Conservation (phyloP, 1,139 yeast species). For the Meyerozyma carpophila region DNA sequence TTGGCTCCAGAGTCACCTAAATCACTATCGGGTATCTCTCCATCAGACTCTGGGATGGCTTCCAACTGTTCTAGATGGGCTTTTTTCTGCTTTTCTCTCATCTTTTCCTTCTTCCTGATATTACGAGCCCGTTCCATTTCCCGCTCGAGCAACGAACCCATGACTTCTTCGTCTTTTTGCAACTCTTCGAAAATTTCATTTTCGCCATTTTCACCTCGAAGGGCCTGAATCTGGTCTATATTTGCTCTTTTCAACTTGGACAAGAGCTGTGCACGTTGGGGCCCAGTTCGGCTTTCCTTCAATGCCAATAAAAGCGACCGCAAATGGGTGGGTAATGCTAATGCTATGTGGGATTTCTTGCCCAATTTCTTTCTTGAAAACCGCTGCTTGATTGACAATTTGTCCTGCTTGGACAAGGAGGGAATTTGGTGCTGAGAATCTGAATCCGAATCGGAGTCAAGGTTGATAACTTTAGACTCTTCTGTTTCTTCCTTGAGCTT, state of each 20-base stretch:
- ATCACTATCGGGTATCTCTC: constrained; percentile 20
- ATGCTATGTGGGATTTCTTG: constrained; percentile 3
- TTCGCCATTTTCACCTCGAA: constrained; percentile 23
- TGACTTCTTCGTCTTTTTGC: constrained; percentile 37
- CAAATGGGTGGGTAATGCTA: constrained; percentile 9
- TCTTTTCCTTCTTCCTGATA: constrained; percentile 46
- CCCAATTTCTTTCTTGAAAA: constrained; percentile 20
- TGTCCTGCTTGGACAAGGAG: constrained; percentile 31
- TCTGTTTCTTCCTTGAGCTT: constrained; percentile 15
- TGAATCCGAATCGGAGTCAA: constrained; percentile 19
- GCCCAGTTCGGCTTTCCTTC: constrained; percentile 5
- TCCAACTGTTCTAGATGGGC: constrained; percentile 12
- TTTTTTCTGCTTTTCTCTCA: constrained; percentile 30
- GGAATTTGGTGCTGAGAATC: constrained; percentile 18
- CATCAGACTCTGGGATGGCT: constrained; percentile 13
- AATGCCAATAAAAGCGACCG: constrained; percentile 3
- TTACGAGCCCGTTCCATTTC: constrained; percentile 53
- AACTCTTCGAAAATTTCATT: constrained; percentile 28
- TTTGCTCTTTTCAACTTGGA: constrained; percentile 29
- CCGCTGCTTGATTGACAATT: constrained; percentile 30
- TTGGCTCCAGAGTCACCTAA: constrained; percentile 16
- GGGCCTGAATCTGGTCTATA: constrained; percentile 27
- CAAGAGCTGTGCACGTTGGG: constrained; percentile 13
- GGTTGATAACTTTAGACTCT: constrained; percentile 9
- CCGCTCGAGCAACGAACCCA: constrained; percentile 51